Evolutionary conservation across 345 rosid genomes (phyloP).

Genomic region (Syzygium grande): DNA sequence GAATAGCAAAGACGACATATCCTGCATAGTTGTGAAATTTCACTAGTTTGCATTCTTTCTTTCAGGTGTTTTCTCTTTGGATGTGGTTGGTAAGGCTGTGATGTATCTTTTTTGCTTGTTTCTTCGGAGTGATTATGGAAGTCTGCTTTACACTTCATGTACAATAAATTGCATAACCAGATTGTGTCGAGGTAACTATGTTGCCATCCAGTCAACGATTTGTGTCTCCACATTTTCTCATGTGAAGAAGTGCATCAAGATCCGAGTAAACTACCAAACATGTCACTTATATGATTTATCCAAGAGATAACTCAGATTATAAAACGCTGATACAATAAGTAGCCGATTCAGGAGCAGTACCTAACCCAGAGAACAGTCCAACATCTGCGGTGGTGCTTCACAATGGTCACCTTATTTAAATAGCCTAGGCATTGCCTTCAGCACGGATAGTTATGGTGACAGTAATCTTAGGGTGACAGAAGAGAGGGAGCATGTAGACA

Average conservation of each 20-base stretch:
- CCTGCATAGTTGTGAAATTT: conserved; percentile 74
- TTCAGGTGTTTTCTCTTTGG: not conserved
- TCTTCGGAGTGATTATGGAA: not conserved
- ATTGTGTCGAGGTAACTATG: not conserved
- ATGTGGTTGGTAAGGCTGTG: not conserved
- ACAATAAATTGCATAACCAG: not conserved
- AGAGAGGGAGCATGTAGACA: conserved; percentile 63
- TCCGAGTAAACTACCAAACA: not conserved
- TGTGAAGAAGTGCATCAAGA: not conserved
- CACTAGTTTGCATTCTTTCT: not conserved
- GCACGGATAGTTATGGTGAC: not conserved
- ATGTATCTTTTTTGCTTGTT: not conserved
- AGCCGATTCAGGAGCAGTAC: not conserved
- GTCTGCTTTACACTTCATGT: not conserved
- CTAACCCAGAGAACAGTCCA: not conserved
- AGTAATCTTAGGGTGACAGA: conserved; percentile 39
- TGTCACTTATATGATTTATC: not conserved
- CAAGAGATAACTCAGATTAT: not conserved
- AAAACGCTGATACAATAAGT: not conserved
- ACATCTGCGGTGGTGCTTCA: not conserved
- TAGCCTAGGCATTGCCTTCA: not conserved
- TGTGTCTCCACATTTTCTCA: not conserved
- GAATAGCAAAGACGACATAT: conserved; percentile 81
- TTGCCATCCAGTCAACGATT: not conserved
- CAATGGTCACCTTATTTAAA: not conserved